A percentile compares a stretch with the other conserved stretches of the same genome.
phyloP scores from a whole-genome alignment of 75 land plant species.

The Pinus taeda region DNA sequence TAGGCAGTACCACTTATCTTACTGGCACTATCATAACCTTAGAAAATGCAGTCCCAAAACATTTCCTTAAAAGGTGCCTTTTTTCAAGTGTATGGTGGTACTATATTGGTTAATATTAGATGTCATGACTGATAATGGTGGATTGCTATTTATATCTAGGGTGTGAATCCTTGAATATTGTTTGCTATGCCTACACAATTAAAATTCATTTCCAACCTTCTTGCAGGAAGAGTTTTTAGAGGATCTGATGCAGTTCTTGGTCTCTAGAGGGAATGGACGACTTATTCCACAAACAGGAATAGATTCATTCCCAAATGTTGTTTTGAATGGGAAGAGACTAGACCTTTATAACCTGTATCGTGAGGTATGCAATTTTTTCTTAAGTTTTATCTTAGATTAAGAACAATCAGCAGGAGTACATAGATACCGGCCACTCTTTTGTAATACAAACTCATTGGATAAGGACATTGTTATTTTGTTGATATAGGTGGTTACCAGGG shows the following conservation, averaged over 20 bases:
- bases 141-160: neutral
- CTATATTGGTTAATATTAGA: too few relatives aligned
- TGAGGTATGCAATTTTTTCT: constrained; percentile 58
- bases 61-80: neutral
- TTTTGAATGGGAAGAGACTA: constrained; percentile 93
- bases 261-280: constrained; percentile 88
- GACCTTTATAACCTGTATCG: constrained; percentile 93
- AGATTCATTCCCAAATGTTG: constrained; percentile 90
- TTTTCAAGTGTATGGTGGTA: neutral
- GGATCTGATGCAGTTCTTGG: constrained; percentile 88
- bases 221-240: constrained; percentile 86
- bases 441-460: neutral
- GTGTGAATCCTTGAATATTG: neutral
- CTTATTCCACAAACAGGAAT: constrained; percentile 91
- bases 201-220: neutral
- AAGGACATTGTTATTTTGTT: neutral
- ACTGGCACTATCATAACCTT: neutral
- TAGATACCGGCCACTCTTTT: neutral
- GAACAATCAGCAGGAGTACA: neutral
- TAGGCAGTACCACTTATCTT: neutral
- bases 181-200: neutral
- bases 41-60: neutral
- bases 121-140: neutral
- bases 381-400: neutral
- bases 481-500: constrained; percentile 93